These are phyloP conservation scores for Carpinus fangiana DNA, from an alignment of 306 rosid species.

Conservation along the genomic window DNA sequence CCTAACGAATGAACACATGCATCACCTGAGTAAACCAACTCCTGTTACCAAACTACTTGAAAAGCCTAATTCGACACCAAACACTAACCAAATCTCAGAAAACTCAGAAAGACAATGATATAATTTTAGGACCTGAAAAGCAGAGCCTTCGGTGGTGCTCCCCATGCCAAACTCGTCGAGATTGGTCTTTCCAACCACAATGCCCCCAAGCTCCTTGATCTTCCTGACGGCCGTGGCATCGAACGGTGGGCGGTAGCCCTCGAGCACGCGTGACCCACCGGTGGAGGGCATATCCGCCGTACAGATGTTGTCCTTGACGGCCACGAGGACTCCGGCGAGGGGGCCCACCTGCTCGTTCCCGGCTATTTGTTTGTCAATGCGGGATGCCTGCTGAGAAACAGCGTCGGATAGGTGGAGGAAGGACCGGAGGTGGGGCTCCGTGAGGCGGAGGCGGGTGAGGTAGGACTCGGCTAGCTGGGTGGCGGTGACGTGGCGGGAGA, in stretches of 20 bases:
- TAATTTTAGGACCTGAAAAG: constrained; percentile 66
- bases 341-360: constrained; percentile 70
- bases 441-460: constrained; percentile 65
- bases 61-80: not conserved
- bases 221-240: constrained; percentile 86
- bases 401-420: constrained; percentile 75
- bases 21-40: constrained; percentile 89
- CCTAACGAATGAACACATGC: constrained; percentile 87
- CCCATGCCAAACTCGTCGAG: constrained; percentile 99
- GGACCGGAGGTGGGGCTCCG: constrained; percentile 73
- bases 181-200: constrained; percentile 91
- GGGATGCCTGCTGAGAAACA: constrained; percentile 51
- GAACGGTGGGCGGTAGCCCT: constrained; percentile 75
- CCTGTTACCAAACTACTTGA: constrained; percentile 45
- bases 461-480: constrained; percentile 56
- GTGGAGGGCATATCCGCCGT: constrained; percentile 92
- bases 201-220: constrained; percentile 71
- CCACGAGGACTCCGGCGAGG: constrained; percentile 83
- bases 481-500: constrained; percentile 66
- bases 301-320: constrained; percentile 89
- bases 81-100: no score
- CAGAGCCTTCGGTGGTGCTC: constrained; percentile 91
- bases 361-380: constrained; percentile 50
- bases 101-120: no score
- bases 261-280: constrained; percentile 73